phyloP scores from a whole-genome alignment of 306 rosid species.

The Chamaecrista fasciculata region DNA sequence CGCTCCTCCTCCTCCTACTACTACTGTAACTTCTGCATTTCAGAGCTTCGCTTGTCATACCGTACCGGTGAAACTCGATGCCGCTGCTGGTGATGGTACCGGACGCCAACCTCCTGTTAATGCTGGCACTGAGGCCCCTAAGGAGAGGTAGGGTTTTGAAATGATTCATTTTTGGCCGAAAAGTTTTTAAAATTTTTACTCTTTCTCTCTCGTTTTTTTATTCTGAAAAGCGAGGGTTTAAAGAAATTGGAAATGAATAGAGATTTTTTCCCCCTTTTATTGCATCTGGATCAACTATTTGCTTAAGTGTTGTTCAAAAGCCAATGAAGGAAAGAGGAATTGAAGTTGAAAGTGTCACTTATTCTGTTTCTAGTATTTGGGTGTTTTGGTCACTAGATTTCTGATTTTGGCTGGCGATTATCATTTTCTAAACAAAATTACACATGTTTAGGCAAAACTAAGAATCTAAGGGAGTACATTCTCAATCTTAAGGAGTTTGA shows the following conservation, averaged over 20 bases:
- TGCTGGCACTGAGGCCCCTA: slow-evolving; percentile 44
- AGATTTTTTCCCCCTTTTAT: too few relatives aligned
- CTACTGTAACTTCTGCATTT: slow-evolving; percentile 43
- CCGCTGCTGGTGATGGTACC: slow-evolving; percentile 17
- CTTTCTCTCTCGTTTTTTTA: too few relatives aligned
- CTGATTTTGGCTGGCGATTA: too few relatives aligned
- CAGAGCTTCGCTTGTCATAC: slow-evolving; percentile 40
- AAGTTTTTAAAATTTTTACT: too few relatives aligned
- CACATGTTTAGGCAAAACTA: too few relatives aligned
- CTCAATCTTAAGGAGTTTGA: too few relatives aligned
- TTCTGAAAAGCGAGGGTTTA: not conserved
- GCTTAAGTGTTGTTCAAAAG: not conserved
- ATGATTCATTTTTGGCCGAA: not conserved
- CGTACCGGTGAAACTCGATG: slow-evolving; percentile 27
- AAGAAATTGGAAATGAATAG: not conserved
- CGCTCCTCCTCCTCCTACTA: slow-evolving; percentile 26
- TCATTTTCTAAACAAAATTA: too few relatives aligned
- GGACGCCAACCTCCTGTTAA: not conserved
- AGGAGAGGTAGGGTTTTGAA: slow-evolving; percentile 47
- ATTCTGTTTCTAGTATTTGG: not conserved
- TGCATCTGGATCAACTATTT: too few relatives aligned
- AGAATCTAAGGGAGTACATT: too few relatives aligned
- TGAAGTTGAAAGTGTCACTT: not conserved
- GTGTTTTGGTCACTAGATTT: too few relatives aligned
- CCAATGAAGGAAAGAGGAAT: too few relatives aligned